These are phyloP conservation scores for Pichia manshurica DNA, from an alignment of 805 yeast species.

Conservation along the genomic window DNA sequence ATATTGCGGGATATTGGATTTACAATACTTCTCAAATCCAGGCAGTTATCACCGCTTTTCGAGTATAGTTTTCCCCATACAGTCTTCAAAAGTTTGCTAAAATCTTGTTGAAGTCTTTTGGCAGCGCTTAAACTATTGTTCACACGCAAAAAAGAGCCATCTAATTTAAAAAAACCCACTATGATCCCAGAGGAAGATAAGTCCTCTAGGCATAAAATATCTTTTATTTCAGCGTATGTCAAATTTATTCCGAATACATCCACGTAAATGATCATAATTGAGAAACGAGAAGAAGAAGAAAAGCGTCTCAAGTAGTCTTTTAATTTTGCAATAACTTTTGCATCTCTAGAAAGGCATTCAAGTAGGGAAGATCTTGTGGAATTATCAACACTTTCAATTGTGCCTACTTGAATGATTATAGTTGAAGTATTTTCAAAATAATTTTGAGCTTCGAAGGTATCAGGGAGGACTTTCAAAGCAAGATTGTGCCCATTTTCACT, in stretches of 20 bases:
- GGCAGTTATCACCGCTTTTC: background rate
- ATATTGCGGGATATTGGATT: background rate
- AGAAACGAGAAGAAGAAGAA: constrained; percentile 5
- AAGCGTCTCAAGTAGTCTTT: constrained; percentile 5
- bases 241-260: constrained; percentile 7
- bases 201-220: constrained; percentile 4
- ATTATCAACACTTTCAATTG: constrained; percentile 17
- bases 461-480: constrained; percentile 39
- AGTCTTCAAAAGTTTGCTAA: background rate
- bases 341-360: constrained; percentile 9
- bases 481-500: constrained; percentile 17
- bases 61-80: constrained; percentile 5
- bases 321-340: constrained; percentile 10
- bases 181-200: background rate
- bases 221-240: constrained; percentile 5
- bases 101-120: background rate
- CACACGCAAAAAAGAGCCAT: background rate
- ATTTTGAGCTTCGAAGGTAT: constrained; percentile 31
- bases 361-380: background rate
- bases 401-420: constrained; percentile 49
- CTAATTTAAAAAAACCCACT: constrained; percentile 12
- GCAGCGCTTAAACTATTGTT: background rate
- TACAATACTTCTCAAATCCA: background rate
- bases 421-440: constrained; percentile 38
- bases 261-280: constrained; percentile 12